These are phyloP conservation scores for Sutorius australiensis DNA, from an alignment of 768 basidiomycete species.

Conservation along the genomic window DNA sequence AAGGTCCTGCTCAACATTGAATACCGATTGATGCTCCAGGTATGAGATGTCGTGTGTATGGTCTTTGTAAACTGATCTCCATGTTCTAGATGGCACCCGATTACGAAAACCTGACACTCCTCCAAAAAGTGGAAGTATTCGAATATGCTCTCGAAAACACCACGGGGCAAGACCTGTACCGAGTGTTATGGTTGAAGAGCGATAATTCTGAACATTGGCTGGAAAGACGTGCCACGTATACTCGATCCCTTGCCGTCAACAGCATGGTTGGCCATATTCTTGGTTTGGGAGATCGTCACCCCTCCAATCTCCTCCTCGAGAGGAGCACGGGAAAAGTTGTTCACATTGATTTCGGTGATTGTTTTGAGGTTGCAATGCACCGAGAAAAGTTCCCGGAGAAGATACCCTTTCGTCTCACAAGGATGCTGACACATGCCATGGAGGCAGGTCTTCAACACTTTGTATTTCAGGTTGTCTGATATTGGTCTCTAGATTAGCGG, in stretches of 20 bases:
- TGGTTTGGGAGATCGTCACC: conserved; percentile 96
- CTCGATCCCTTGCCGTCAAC: conserved; percentile 91
- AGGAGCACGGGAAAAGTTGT: conserved; percentile 91
- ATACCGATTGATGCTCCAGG: conserved; percentile 98
- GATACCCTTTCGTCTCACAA: conserved; percentile 94
- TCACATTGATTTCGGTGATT: conserved; percentile 97
- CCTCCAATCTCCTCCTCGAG: conserved; percentile 90
- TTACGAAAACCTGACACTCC: conserved; percentile 87
- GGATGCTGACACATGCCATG: conserved; percentile 99
- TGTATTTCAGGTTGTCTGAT: conserved; percentile 1
- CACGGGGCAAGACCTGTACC: conserved; percentile 95
- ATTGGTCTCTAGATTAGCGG: conserved; percentile 77
- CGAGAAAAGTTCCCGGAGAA: conserved; percentile 99
- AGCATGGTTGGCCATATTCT: conserved; percentile 99
- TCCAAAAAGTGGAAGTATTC: conserved; percentile 99
- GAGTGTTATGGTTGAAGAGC: conserved; percentile 95
- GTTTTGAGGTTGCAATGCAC: conserved; percentile 97
- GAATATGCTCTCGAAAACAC: conserved; percentile 98
- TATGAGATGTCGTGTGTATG: conserved; percentile 69
- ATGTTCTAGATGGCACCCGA: conserved; percentile 90
- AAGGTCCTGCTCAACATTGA: conserved; percentile 98
- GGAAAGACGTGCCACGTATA: conserved; percentile 93
- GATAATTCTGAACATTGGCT: conserved; percentile 96
- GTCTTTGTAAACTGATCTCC: background rate
- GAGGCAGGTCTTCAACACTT: conserved; percentile 54